Base-by-base conservation (phyloP, 2,329 filamentous ascomycete species). In the Pyricularia grisea region DNA sequence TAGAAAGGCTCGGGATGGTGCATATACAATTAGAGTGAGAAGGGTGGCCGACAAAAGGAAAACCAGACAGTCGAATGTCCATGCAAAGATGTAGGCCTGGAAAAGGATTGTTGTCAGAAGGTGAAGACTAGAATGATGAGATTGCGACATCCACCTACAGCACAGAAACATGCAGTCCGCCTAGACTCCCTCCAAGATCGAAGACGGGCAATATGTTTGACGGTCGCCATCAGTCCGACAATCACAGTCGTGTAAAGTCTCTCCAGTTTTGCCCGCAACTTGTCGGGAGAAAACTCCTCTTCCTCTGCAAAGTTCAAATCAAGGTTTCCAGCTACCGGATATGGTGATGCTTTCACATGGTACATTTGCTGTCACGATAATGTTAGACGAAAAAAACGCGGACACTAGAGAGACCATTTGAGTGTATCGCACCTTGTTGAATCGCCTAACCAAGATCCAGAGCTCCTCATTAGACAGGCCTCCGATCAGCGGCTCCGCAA, bases 231-330 rank as follows among this genome's bases (percentile, higher is more conserved):
- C 14, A 93, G 65, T 17, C 88, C 84, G 66, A 94, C 85, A 9
- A 90, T 81, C 0, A 96, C 87, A 0, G 90, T 92, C 84, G 93
- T 93, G 76, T 96, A 96, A 12, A 95, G 80, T 17, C 93, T 84
- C 78, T 96, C 93, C 4, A 95, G 76, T 68, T 91, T 93, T 2
- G 89, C 87, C 12, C 92, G 85, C 64, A 96, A 81, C 79, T 95
- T 95, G 74, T 95, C 92, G 0, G 92, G 92, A 0, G 90, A 92
- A 76, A 95, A 95, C 69, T 94, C 90, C 72, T 95, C 92, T 68
- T 94, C 89, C 58, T 93, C 90, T 4, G 92, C 89, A 69, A 92
- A 90, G 73, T 93, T 92, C 70, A 96, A 84, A 76, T 96, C 92
- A 55, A 97, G 80, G 17, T 88, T 87, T 6, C 90, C 91, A 0